phyloP scores from a whole-genome alignment of 106 monocot genomes.

The Posidonia australis region DNA sequence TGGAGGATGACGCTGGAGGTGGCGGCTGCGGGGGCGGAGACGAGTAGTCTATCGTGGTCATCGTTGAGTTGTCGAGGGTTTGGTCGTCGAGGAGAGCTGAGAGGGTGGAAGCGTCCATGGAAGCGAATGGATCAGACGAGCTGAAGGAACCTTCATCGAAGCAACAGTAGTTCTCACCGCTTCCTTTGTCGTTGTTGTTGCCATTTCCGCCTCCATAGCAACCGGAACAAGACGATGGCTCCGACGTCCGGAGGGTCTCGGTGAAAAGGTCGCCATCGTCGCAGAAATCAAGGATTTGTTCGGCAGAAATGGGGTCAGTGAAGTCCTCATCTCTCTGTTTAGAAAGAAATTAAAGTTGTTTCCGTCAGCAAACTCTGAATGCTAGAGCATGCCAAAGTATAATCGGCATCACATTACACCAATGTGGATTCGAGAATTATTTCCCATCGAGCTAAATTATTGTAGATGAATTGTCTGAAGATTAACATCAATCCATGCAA shows the following conservation, averaged over 20 bases:
- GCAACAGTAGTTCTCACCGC: slow-evolving; percentile 8
- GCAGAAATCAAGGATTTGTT: slow-evolving; percentile 41
- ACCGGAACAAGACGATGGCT: slow-evolving; percentile 20
- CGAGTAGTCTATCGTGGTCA: neutral
- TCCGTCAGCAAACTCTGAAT: no score
- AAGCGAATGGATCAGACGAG: slow-evolving; percentile 28
- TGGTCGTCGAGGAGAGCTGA: slow-evolving; percentile 31
- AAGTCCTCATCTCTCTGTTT: slow-evolving; percentile 60
- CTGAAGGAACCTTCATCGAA: slow-evolving; percentile 16
- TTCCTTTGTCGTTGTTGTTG: neutral
- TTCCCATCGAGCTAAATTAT: no score
- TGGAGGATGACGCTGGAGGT: neutral
- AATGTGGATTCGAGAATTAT: no score
- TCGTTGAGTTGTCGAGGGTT: slow-evolving; percentile 15
- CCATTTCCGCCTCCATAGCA: slow-evolving; percentile 1
- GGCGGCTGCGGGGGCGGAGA: slow-evolving; percentile 1
- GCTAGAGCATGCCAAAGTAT: no score
- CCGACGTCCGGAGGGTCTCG: slow-evolving; percentile 14
- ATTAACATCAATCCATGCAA: no score
- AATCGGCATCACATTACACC: no score
- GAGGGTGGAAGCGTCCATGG: slow-evolving; percentile 33
- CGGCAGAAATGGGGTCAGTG: slow-evolving; percentile 27
- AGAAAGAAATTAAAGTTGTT: neutral
- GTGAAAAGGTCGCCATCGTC: slow-evolving; percentile 30
- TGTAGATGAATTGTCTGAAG: no score